Percentiles rank a stretch among this genome's conserved stretches.
Evolutionary conservation across 2,329 filamentous ascomycete genomes (phyloP).

Genomic region (Aureobasidium sp.): DNA sequence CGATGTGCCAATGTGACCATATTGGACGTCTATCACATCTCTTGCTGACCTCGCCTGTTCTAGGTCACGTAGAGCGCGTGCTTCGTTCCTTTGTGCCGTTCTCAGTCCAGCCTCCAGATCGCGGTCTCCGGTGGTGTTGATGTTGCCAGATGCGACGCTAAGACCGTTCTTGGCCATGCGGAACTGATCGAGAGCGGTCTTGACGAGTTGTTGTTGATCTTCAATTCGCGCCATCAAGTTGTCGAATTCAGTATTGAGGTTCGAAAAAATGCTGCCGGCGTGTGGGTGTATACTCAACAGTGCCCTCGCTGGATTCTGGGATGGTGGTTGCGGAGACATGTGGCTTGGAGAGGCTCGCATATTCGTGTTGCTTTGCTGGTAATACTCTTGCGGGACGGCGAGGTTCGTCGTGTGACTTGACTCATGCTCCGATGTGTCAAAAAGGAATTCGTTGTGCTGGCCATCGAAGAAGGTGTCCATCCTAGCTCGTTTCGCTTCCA

Average conservation of each 20-base stretch:
- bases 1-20: not conserved
- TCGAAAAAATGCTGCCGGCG: not conserved
- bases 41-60: not conserved
- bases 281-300: slow-evolving; percentile 1
- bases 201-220: not conserved
- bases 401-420: not conserved
- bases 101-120: not conserved
- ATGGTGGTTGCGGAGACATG: not conserved
- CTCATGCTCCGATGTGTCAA: not conserved
- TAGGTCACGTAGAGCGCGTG: not conserved
- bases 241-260: not conserved
- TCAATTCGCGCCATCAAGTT: not conserved
- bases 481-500: not conserved
- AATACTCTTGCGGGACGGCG: not conserved
- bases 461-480: not conserved
- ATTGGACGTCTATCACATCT: not conserved
- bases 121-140: not conserved
- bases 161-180: not conserved
- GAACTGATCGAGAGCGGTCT: not conserved
- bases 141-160: not conserved
- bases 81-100: not conserved
- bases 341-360: not conserved
- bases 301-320: not conserved
- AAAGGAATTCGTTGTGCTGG: not conserved
- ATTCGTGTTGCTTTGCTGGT: not conserved